A percentile compares a stretch with the other conserved stretches of the same genome.
Evolutionary conservation across 805 yeast species (phyloP).

Genomic region (Yamadazyma kitorensis): DNA sequence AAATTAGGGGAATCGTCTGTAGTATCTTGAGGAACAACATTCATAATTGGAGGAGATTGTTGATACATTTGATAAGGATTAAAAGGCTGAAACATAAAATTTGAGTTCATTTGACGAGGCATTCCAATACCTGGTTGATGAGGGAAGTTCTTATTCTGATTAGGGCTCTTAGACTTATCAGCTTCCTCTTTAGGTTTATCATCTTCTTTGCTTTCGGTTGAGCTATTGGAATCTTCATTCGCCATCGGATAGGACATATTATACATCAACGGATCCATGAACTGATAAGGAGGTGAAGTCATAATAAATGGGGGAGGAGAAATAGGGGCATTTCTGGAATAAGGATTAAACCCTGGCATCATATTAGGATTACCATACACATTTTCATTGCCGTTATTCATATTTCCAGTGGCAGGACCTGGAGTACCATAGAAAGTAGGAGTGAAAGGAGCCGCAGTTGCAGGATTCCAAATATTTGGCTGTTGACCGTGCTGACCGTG

Average conservation of each 20-base stretch:
- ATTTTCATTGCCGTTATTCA: not conserved
- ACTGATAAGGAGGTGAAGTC: slow-evolving; percentile 32
- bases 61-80: slow-evolving; percentile 44
- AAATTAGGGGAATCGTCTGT: too few species aligned
- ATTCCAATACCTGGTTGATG: slow-evolving; percentile 29
- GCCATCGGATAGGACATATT: slow-evolving; percentile 23
- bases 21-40: not conserved
- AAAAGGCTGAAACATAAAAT: slow-evolving; percentile 51
- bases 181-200: not conserved
- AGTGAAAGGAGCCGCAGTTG: slow-evolving; percentile 57
- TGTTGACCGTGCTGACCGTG: slow-evolving; percentile 6
- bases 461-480: slow-evolving; percentile 63
- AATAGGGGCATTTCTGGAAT: slow-evolving; percentile 28
- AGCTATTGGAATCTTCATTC: slow-evolving; percentile 12
- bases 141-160: not conserved
- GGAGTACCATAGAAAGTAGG: slow-evolving; percentile 29
- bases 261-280: slow-evolving; percentile 36
- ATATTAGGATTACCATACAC: not conserved
- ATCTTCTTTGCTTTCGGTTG: slow-evolving; percentile 1
- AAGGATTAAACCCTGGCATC: slow-evolving; percentile 22
- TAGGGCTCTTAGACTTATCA: not conserved
- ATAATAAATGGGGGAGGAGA: slow-evolving; percentile 41
- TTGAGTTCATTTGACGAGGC: slow-evolving; percentile 28
- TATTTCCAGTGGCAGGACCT: slow-evolving; percentile 15
- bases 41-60: slow-evolving; percentile 19